These are phyloP conservation scores for Jamesozyma jinghongensis DNA, from an alignment of 805 yeast species.

Conservation along the genomic window DNA sequence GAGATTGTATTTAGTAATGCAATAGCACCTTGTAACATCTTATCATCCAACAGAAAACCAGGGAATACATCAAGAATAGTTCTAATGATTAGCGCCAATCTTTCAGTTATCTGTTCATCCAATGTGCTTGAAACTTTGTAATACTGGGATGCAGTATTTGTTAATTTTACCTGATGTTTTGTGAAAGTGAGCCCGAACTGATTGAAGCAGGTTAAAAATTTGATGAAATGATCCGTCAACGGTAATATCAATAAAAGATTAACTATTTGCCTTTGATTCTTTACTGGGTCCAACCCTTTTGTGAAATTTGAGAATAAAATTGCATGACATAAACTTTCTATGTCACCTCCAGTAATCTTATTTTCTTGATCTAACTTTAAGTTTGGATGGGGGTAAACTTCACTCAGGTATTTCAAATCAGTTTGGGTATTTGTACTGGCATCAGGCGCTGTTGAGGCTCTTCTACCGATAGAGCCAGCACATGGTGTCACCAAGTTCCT, in stretches of 20 bases:
- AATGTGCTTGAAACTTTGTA: constrained; percentile 26
- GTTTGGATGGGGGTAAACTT: constrained; percentile 54
- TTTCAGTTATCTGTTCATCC: constrained; percentile 37
- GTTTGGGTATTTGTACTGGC: neutral
- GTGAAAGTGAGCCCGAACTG: constrained; percentile 34
- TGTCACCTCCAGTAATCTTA: constrained; percentile 43
- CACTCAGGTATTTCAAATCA: constrained; percentile 31
- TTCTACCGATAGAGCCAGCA: too few species aligned
- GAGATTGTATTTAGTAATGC: constrained; percentile 41
- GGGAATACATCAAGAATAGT: constrained; percentile 51
- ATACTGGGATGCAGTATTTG: constrained; percentile 15
- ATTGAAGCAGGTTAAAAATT: constrained; percentile 37
- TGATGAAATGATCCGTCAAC: constrained; percentile 39
- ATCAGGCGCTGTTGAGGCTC: too few species aligned
- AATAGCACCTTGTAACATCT: constrained; percentile 49
- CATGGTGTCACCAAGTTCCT: neutral
- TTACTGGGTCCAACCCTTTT: neutral
- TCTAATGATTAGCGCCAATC: constrained; percentile 46
- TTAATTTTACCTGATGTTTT: constrained; percentile 19
- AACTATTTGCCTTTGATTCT: constrained; percentile 12
- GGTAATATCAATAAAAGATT: constrained; percentile 48
- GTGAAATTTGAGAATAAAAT: constrained; percentile 37
- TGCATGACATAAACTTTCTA: constrained; percentile 72
- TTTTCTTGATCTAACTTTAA: constrained; percentile 41
- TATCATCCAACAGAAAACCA: constrained; percentile 61